Percentiles rank a stretch among this genome's conserved stretches.
phyloP scores from a whole-genome alignment of 2,329 filamentous ascomycete species.

The Cercospora brassicicola region DNA sequence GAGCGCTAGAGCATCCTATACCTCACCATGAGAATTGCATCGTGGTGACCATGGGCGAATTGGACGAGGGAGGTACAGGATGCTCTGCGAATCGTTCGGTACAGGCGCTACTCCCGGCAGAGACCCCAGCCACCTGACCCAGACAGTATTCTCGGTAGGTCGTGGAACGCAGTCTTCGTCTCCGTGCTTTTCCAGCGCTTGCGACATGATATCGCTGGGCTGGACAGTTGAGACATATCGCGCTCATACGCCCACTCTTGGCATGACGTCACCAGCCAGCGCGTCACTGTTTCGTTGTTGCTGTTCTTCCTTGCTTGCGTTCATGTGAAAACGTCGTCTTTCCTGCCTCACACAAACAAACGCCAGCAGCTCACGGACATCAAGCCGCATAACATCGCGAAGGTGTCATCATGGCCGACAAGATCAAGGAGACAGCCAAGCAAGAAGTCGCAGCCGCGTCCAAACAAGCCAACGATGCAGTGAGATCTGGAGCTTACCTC shows the following conservation, averaged over 20 bases:
- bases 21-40: not conserved
- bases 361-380: not conserved
- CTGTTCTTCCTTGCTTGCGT: not conserved
- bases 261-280: not conserved
- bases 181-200: not conserved
- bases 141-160: not conserved
- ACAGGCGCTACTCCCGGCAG: not conserved
- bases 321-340: not conserved
- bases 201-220: not conserved
- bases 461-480: slow-evolving; percentile 65
- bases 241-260: not conserved
- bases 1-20: not conserved
- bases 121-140: not conserved
- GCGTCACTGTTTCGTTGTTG: not conserved
- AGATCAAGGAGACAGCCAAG: slow-evolving; percentile 58
- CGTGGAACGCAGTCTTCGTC: not conserved
- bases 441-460: slow-evolving; percentile 72
- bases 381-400: not conserved
- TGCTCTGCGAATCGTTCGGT: too few species aligned
- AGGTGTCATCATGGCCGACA: slow-evolving; percentile 34
- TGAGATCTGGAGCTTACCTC: slow-evolving; percentile 74
- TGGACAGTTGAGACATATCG: not conserved
- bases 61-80: not conserved
- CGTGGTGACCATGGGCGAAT: not conserved
- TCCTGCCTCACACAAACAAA: not conserved